These are phyloP conservation scores for Pichia californica DNA, from an alignment of 805 yeast genomes.

Conservation along the genomic window DNA sequence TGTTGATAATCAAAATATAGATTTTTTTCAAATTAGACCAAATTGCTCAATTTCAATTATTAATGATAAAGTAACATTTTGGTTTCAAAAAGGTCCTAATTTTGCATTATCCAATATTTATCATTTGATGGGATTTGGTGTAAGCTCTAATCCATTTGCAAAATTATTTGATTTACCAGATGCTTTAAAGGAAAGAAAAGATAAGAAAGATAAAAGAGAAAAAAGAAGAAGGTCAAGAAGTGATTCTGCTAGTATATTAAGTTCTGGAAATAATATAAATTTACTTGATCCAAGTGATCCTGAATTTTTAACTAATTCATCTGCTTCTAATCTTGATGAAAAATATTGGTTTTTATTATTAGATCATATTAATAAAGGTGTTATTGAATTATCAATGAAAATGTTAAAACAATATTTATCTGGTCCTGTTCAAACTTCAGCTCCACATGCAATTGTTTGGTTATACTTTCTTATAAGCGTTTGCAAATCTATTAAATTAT, in stretches of 20 bases:
- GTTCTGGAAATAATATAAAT: neutral
- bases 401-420: conserved; percentile 58
- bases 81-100: conserved; percentile 70
- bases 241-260: conserved; percentile 1
- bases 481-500: conserved; percentile 45
- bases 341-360: conserved; percentile 54
- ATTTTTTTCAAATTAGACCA: conserved; percentile 48
- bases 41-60: conserved; percentile 28
- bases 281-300: conserved; percentile 14
- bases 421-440: conserved; percentile 66
- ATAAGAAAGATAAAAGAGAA: conserved; percentile 60
- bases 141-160: conserved; percentile 69
- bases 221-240: conserved; percentile 42
- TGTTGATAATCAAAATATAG: conserved; percentile 54
- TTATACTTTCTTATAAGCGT: conserved; percentile 62
- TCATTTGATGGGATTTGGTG: conserved; percentile 74
- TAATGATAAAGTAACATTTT: conserved; percentile 52
- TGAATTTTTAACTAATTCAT: conserved; percentile 19
- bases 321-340: conserved; percentile 27
- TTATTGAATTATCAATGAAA: conserved; percentile 60
- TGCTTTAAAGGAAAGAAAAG: conserved; percentile 63
- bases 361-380: conserved; percentile 52
- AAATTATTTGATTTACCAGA: conserved; percentile 66
- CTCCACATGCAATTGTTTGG: conserved; percentile 75
- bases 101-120: conserved; percentile 72